phyloP scores from a whole-genome alignment of 352 stramenopile genomes.

The Bremia lactucae region DNA sequence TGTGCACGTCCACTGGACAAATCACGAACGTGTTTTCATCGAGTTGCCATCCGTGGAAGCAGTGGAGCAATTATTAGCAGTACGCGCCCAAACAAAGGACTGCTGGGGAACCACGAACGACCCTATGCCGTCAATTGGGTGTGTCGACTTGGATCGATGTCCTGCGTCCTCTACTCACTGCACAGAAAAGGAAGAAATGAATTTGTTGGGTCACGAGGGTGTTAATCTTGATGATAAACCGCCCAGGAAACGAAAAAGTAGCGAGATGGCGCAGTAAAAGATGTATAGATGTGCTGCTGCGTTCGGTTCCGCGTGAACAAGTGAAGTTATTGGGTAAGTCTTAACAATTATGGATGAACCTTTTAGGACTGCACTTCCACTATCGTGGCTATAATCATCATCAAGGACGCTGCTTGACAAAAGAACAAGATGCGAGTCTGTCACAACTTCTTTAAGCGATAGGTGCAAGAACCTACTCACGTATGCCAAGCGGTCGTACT shows the following conservation, averaged over 20 bases:
- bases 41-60: slow-evolving; percentile 28
- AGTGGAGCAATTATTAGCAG: slow-evolving; percentile 27
- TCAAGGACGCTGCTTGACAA: too few species aligned
- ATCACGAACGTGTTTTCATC: slow-evolving; percentile 36
- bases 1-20: slow-evolving; percentile 43
- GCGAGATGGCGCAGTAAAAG: slow-evolving; percentile 21
- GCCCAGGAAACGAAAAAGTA: slow-evolving; percentile 26
- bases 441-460: too few species aligned
- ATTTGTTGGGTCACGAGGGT: slow-evolving; percentile 9
- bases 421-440: too few species aligned
- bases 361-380: too few species aligned
- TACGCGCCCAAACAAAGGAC: slow-evolving; percentile 23
- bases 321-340: too few species aligned
- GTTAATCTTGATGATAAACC: slow-evolving; percentile 21
- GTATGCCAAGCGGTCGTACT: too few species aligned
- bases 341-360: too few species aligned
- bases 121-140: slow-evolving; percentile 54
- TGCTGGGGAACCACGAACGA: slow-evolving; percentile 30
- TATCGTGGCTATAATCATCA: too few species aligned
- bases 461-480: too few species aligned
- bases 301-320: too few species aligned
- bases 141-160: slow-evolving; percentile 44
- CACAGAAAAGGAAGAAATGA: slow-evolving; percentile 18
- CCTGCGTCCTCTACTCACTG: slow-evolving; percentile 13
- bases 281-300: too few species aligned